These are phyloP conservation scores for Fraxinus baroniana DNA, from an alignment of 305 asterid genomes.

Conservation along the genomic window DNA sequence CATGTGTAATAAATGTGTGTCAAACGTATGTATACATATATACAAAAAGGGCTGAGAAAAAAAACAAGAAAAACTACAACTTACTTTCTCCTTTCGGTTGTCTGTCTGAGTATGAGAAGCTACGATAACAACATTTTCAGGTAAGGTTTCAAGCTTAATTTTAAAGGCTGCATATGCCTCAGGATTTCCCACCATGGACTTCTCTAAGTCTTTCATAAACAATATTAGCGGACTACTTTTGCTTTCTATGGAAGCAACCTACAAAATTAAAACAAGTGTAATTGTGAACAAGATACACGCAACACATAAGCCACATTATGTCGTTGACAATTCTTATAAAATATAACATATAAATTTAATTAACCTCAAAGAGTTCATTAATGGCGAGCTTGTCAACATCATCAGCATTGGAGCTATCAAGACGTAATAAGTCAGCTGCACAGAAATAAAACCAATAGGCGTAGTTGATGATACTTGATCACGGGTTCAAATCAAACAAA, in stretches of 20 bases:
- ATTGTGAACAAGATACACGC: not conserved
- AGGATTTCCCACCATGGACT: slow-evolving; percentile 39
- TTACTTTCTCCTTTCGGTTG: slow-evolving; percentile 44
- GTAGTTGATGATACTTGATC: not conserved
- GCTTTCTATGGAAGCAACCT: slow-evolving; percentile 46
- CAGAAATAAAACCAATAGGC: slow-evolving; percentile 14
- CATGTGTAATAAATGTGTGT: not conserved
- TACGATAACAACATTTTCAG: slow-evolving; percentile 39
- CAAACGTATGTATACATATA: not conserved
- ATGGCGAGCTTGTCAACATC: slow-evolving; percentile 38
- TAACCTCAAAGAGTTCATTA: slow-evolving; percentile 49
- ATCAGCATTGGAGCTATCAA: slow-evolving; percentile 36
- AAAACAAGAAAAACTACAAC: not conserved
- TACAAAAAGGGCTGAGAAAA: not conserved
- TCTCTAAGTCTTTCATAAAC: slow-evolving; percentile 51
- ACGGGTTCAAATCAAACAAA: not conserved
- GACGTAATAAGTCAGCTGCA: slow-evolving; percentile 47
- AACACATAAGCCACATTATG: not conserved
- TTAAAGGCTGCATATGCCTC: slow-evolving; percentile 40
- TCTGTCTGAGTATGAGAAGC: slow-evolving; percentile 48
- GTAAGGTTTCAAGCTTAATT: slow-evolving; percentile 40
- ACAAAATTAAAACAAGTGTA: not conserved
- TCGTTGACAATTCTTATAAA: not conserved
- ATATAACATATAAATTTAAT: not conserved
- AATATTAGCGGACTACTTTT: slow-evolving; percentile 36